Evolutionary conservation across 148 eudicot genomes (phyloP).

Genomic region (Rhododendron simsii): DNA sequence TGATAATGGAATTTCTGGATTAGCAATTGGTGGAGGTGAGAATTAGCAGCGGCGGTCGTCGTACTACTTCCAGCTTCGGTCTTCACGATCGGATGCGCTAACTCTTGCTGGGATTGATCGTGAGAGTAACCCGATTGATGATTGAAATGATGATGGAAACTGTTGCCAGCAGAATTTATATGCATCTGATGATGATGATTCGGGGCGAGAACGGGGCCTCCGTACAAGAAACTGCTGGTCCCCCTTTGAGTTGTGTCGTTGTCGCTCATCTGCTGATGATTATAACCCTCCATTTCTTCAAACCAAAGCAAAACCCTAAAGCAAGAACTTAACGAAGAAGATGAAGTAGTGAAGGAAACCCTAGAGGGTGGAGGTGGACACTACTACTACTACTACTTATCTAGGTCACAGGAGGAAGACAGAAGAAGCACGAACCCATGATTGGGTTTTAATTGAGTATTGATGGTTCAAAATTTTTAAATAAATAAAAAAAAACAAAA

Average conservation of each 20-base stretch:
- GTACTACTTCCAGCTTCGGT: constrained; percentile 30
- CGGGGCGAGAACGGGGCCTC: constrained; percentile 24
- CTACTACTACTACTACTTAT: not conserved
- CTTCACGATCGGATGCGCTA: constrained; percentile 23
- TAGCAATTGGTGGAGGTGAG: constrained; percentile 9
- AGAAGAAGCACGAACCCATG: not conserved
- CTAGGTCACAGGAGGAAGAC: not conserved
- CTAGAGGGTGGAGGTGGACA: not conserved
- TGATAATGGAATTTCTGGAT: constrained; percentile 18
- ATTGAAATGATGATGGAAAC: constrained; percentile 16
- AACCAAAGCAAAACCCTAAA: not conserved
- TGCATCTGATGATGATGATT: constrained; percentile 17
- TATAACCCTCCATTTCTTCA: constrained; percentile 36
- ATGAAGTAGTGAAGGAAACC: constrained; percentile 4
- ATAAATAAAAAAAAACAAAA: not conserved
- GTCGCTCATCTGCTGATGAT: constrained; percentile 25
- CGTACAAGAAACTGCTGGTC: constrained; percentile 25
- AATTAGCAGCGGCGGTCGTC: not conserved
- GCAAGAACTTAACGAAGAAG: not conserved
- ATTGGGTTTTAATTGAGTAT: not conserved
- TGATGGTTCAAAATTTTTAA: not conserved
- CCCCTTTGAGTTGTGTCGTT: constrained; percentile 18
- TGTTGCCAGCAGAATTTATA: constrained; percentile 3
- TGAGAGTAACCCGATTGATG: constrained; percentile 19
- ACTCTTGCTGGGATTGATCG: constrained; percentile 5